Evolutionary conservation across 2,329 filamentous ascomycete species (phyloP).

Genomic region (Paramyrothecium sp.): DNA sequence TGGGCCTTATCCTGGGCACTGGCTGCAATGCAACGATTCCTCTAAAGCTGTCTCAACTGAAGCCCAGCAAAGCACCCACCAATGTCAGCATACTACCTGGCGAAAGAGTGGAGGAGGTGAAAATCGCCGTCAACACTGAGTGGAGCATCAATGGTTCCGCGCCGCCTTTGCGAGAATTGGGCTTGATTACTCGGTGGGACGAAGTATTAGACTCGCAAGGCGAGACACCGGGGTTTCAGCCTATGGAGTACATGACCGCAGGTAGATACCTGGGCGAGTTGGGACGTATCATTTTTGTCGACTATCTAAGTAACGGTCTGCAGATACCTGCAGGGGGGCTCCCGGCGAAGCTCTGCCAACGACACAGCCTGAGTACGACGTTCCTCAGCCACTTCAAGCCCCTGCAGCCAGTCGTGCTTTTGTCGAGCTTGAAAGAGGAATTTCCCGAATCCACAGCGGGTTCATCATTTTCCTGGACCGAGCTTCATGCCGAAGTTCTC

Average conservation of each 20-base stretch:
- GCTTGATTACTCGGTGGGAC: conserved; percentile 72
- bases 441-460: conserved; percentile 48
- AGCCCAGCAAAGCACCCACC: conserved; percentile 58
- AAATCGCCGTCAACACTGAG: conserved; percentile 78
- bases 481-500: conserved; percentile 55
- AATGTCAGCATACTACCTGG: conserved; percentile 48
- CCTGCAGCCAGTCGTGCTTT: conserved; percentile 38
- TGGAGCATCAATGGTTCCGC: conserved; percentile 78
- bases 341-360: conserved; percentile 52
- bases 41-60: conserved; percentile 61
- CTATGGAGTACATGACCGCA: conserved; percentile 81
- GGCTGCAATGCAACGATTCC: conserved; percentile 80
- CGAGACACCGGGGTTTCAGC: conserved; percentile 74
- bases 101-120: conserved; percentile 48
- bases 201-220: conserved; percentile 62
- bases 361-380: conserved; percentile 67
- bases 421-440: conserved; percentile 46
- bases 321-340: conserved; percentile 41
- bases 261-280: conserved; percentile 77
- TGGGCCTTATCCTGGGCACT: conserved; percentile 80
- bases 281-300: conserved; percentile 66
- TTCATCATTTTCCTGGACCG: conserved; percentile 60
- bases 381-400: conserved; percentile 72
- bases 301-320: conserved; percentile 54
- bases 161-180: conserved; percentile 60